Conservation (phyloP, 192 early-diverging fungal species). For the Dissophora ornata region DNA sequence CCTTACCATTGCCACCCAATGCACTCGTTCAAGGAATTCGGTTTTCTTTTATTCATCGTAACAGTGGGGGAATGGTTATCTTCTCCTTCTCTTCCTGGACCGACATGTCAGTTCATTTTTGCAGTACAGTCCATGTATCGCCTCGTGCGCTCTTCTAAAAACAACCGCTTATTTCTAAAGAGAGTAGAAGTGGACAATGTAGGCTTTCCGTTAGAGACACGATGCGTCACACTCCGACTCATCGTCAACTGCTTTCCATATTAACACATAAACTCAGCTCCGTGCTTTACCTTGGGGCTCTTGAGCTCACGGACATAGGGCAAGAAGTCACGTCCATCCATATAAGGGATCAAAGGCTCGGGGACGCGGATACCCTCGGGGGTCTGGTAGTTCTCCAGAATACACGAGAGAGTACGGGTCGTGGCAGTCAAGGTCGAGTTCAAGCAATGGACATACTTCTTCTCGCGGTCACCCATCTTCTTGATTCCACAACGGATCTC, state of each 20-base stretch:
- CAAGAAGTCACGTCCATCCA: conserved; percentile 93
- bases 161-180: conserved; percentile 4
- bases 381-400: conserved; percentile 98
- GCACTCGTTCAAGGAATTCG: no score
- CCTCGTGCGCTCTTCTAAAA: not conserved
- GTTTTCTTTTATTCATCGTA: no score
- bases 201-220: no score
- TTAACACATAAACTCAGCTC: no score
- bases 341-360: conserved; percentile 86
- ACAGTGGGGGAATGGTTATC: no score
- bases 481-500: conserved; percentile 98
- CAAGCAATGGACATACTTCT: conserved; percentile 96
- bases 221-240: no score
- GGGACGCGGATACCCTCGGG: conserved; percentile 90
- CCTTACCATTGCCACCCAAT: no score
- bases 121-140: no score
- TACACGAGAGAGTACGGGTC: conserved; percentile 92
- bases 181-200: no score
- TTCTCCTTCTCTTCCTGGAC: no score
- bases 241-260: no score
- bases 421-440: conserved; percentile 98
- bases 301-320: conserved; percentile 73
- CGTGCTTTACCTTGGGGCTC: conserved; percentile 49
- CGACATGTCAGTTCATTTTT: no score
- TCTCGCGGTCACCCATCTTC: conserved; percentile 94